Percentiles rank a stretch among this genome's conserved stretches.
phyloP scores from a whole-genome alignment of 208 protist genomes.

The Trypanosoma cruzi region DNA sequence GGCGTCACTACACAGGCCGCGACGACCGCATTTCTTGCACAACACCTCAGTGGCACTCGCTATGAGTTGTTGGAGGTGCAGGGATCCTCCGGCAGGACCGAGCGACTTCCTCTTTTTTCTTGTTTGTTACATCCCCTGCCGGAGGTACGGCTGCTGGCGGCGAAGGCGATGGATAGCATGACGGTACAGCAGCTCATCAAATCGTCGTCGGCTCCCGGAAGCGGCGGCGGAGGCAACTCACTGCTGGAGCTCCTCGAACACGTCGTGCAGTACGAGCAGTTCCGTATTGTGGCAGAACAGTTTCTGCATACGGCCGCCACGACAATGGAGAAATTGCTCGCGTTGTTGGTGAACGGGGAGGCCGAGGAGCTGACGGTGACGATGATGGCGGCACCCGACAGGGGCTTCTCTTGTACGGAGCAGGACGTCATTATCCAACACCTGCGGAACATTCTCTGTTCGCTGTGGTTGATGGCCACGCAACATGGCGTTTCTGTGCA shows the following conservation, averaged over 20 bases:
- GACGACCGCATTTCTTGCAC: conserved; percentile 55
- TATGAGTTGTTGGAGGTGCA: conserved; percentile 71
- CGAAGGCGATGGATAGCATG: conserved; percentile 49
- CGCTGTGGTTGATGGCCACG: conserved; percentile 33
- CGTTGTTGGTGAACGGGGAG: conserved; percentile 1
- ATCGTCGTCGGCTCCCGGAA: conserved; percentile 14
- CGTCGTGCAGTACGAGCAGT: conserved; percentile 39
- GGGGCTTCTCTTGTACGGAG: not conserved
- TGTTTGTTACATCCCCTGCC: conserved; percentile 78
- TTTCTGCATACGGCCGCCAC: conserved; percentile 24
- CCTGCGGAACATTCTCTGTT: conserved; percentile 28
- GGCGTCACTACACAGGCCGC: conserved; percentile 32
- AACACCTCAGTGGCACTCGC: conserved; percentile 73
- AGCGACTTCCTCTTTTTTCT: conserved; percentile 76
- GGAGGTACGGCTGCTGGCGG: conserved; percentile 62
- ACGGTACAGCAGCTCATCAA: conserved; percentile 42
- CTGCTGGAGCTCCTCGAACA: conserved; percentile 59
- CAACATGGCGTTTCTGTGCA: conserved; percentile 16
- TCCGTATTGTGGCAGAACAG: conserved; percentile 16
- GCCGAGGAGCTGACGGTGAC: not conserved
- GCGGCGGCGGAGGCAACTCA: conserved; percentile 29
- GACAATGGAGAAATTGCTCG: conserved; percentile 21
- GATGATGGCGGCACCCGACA: conserved; percentile 13
- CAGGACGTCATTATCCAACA: conserved; percentile 8
- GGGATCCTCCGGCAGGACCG: conserved; percentile 19